Evolutionary conservation across 495 filamentous ascomycete genomes (phyloP).

Genomic region (Xylaria scruposa): DNA sequence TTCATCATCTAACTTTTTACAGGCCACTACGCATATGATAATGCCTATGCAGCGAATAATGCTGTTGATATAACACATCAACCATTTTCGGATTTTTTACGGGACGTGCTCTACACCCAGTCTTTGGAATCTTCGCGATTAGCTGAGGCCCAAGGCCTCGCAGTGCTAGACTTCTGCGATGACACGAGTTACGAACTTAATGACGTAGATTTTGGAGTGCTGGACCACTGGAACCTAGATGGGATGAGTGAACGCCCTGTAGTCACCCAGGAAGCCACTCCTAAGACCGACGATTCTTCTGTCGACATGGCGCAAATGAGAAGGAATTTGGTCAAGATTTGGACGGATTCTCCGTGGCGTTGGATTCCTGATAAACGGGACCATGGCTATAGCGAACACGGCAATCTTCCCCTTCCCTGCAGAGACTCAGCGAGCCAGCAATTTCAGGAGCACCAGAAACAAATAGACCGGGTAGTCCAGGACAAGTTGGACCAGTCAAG

Average conservation of each 20-base stretch:
- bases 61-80: conserved; percentile 31
- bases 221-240: conserved; percentile 63
- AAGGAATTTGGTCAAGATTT: conserved; percentile 44
- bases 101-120: conserved; percentile 45
- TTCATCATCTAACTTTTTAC: conserved; percentile 8
- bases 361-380: conserved; percentile 61
- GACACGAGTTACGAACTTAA: conserved; percentile 64
- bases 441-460: conserved; percentile 32
- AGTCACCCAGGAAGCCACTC: conserved; percentile 25
- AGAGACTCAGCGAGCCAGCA: conserved; percentile 39
- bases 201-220: conserved; percentile 64
- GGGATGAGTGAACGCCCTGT: conserved; percentile 36
- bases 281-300: conserved; percentile 32
- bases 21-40: conserved; percentile 15
- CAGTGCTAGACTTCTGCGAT: conserved; percentile 56
- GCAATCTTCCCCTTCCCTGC: conserved; percentile 58
- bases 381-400: conserved; percentile 58
- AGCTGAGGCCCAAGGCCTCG: conserved; percentile 44
- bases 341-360: conserved; percentile 58
- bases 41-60: conserved; percentile 28
- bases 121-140: conserved; percentile 34
- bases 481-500: conserved; percentile 55
- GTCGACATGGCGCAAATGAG: conserved; percentile 44
- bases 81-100: conserved; percentile 46
- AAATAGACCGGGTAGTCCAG: conserved; percentile 43